Evolutionary conservation across 2,329 filamentous ascomycete genomes (phyloP).

Genomic region (Fusarium guadeloupense): DNA sequence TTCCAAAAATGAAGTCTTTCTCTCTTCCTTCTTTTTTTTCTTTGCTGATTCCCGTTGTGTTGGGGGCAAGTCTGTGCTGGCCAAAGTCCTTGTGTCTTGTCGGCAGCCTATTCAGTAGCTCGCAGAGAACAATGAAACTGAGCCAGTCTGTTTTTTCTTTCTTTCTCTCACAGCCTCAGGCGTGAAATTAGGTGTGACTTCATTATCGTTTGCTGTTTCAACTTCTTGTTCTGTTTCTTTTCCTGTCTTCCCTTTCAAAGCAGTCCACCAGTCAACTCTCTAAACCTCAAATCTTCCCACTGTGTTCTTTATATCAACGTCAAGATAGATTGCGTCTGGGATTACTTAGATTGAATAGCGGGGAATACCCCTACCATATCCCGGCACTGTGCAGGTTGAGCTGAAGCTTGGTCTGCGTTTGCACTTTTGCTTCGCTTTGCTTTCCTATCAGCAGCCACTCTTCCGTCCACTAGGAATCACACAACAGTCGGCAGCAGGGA

Average conservation of each 20-base stretch:
- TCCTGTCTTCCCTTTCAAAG: slow-evolving; percentile 1
- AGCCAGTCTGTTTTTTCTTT: slow-evolving; percentile 20
- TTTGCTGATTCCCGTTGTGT: slow-evolving; percentile 23
- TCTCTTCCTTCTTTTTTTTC: slow-evolving; percentile 10
- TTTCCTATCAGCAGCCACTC: slow-evolving; percentile 26
- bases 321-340: slow-evolving; percentile 19
- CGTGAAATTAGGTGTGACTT: slow-evolving; percentile 28
- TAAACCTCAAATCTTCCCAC: slow-evolving; percentile 18
- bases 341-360: slow-evolving; percentile 12
- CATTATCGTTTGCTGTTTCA: slow-evolving; percentile 39
- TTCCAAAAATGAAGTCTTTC: not conserved
- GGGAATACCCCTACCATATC: slow-evolving; percentile 40
- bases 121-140: slow-evolving; percentile 41
- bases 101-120: slow-evolving; percentile 33
- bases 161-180: slow-evolving; percentile 25
- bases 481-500: slow-evolving; percentile 17
- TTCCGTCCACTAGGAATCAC: slow-evolving; percentile 16
- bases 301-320: slow-evolving; percentile 17
- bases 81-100: slow-evolving; percentile 34
- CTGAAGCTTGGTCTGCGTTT: slow-evolving; percentile 42
- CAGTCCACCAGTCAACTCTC: not conserved
- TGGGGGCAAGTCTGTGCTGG: slow-evolving; percentile 30
- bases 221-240: slow-evolving; percentile 13
- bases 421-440: slow-evolving; percentile 15
- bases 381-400: slow-evolving; percentile 37